Evolutionary conservation across 2,329 filamentous ascomycete genomes (phyloP).

Genomic region (Orbilia blumenaviensis): DNA sequence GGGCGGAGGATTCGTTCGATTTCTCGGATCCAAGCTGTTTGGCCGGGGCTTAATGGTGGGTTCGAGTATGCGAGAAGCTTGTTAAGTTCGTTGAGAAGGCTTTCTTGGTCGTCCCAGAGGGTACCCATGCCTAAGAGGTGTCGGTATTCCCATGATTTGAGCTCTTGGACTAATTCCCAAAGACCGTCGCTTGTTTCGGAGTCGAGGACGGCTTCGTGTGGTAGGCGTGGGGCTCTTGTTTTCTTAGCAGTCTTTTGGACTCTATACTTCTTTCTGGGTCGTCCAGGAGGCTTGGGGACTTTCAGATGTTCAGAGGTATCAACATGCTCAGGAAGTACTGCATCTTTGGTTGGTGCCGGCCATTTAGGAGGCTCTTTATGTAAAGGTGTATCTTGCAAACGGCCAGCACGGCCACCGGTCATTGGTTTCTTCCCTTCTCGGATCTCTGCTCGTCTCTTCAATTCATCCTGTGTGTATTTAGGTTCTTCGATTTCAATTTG

Average conservation of each 20-base stretch:
- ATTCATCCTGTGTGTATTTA: neutral
- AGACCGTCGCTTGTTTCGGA: neutral
- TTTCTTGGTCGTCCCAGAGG: conserved; percentile 29
- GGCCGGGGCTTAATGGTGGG: neutral
- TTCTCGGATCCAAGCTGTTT: neutral
- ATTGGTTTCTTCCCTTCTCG: conserved; percentile 55
- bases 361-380: neutral
- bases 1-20: neutral
- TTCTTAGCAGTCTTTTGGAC: neutral
- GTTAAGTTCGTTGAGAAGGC: conserved; percentile 29
- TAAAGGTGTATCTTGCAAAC: conserved; percentile 58
- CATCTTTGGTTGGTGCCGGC: no score
- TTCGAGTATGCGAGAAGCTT: conserved; percentile 9
- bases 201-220: neutral
- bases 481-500: conserved; percentile 33
- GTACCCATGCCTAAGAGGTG: conserved; percentile 9
- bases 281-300: neutral
- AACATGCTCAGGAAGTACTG: neutral
- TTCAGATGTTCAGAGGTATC: neutral
- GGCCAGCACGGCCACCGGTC: conserved; percentile 55
- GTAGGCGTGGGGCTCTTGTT: neutral
- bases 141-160: conserved; percentile 20
- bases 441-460: conserved; percentile 38
- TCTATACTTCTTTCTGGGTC: neutral
- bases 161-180: conserved; percentile 9